A percentile compares a stretch with the other conserved stretches of the same genome.
phyloP scores from a whole-genome alignment of 495 filamentous ascomycete species.

The Hypoxylon intermedium region DNA sequence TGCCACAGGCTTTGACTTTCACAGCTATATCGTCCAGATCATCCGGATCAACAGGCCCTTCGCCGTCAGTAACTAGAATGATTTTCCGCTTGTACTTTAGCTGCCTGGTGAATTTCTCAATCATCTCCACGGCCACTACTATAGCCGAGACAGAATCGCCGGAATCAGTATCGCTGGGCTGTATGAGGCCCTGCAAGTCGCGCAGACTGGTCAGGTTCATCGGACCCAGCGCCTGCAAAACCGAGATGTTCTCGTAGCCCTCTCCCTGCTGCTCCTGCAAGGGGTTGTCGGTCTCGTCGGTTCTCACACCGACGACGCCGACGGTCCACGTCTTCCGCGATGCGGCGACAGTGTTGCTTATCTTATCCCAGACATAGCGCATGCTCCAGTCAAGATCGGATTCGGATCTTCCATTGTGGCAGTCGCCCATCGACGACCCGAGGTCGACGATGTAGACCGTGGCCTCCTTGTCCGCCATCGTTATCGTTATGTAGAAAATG shows the following conservation, averaged over 20 bases:
- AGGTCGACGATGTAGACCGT: conserved; percentile 92
- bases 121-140: conserved; percentile 85
- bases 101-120: conserved; percentile 79
- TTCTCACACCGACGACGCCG: conserved; percentile 83
- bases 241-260: conserved; percentile 77
- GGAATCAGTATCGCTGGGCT: conserved; percentile 61
- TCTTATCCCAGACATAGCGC: conserved; percentile 96
- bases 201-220: conserved; percentile 75
- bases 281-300: conserved; percentile 77
- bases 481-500: conserved; percentile 16
- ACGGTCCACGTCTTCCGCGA: conserved; percentile 81
- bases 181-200: conserved; percentile 65
- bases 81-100: conserved; percentile 88
- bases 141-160: conserved; percentile 90
- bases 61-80: conserved; percentile 82
- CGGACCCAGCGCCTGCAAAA: conserved; percentile 73
- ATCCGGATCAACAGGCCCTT: conserved; percentile 70
- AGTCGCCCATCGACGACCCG: conserved; percentile 80
- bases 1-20: conserved; percentile 75
- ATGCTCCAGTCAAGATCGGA: conserved; percentile 89
- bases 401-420: conserved; percentile 72
- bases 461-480: conserved; percentile 93
- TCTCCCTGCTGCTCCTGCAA: conserved; percentile 61
- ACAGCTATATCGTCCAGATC: conserved; percentile 68
- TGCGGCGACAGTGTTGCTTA: conserved; percentile 81